Percentiles rank a stretch among this genome's conserved stretches.
Evolutionary conservation across 805 yeast species (phyloP).

Genomic region (Sungouiella thailandica): DNA sequence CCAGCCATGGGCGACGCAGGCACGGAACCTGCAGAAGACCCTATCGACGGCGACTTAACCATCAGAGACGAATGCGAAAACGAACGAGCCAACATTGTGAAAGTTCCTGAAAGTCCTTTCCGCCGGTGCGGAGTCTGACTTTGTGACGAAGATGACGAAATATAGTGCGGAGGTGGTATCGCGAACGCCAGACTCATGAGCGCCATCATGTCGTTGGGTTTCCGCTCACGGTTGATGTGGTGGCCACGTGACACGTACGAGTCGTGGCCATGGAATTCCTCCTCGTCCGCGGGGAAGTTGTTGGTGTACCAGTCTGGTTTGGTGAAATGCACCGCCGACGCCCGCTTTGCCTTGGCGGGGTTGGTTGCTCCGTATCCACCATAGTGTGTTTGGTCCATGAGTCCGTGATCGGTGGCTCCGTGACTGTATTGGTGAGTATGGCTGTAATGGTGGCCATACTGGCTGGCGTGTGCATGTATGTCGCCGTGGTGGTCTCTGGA

Average conservation of each 20-base stretch:
- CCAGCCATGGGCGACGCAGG: constrained; percentile 11
- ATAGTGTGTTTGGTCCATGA: too few relatives aligned
- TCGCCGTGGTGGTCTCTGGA: not conserved
- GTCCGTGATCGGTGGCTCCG: too few relatives aligned
- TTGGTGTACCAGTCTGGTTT: constrained; percentile 38
- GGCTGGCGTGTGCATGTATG: not conserved
- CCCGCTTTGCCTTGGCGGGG: not conserved
- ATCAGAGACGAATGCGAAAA: constrained; percentile 9
- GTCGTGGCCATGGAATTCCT: not conserved
- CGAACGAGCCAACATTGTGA: constrained; percentile 15
- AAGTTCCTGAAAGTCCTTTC: constrained; percentile 15
- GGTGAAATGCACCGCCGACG: constrained; percentile 18
- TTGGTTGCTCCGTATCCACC: too few relatives aligned
- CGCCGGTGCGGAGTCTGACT: constrained; percentile 1
- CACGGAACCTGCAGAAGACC: constrained; percentile 12
- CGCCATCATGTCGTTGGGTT: not conserved
- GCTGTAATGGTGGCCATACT: too few relatives aligned
- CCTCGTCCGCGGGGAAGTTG: constrained; percentile 5
- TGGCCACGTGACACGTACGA: not conserved
- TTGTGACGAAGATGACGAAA: constrained; percentile 12
- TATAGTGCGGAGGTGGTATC: constrained; percentile 13
- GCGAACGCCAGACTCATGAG: constrained; percentile 9
- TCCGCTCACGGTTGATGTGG: constrained; percentile 1
- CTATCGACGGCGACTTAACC: constrained; percentile 7
- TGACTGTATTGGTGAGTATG: too few relatives aligned